Evolutionary conservation across 768 basidiomycete genomes (phyloP), one percentile per base, ranked within the genome.

Genomic region (Leccinum olivaceopallidum): DNA sequence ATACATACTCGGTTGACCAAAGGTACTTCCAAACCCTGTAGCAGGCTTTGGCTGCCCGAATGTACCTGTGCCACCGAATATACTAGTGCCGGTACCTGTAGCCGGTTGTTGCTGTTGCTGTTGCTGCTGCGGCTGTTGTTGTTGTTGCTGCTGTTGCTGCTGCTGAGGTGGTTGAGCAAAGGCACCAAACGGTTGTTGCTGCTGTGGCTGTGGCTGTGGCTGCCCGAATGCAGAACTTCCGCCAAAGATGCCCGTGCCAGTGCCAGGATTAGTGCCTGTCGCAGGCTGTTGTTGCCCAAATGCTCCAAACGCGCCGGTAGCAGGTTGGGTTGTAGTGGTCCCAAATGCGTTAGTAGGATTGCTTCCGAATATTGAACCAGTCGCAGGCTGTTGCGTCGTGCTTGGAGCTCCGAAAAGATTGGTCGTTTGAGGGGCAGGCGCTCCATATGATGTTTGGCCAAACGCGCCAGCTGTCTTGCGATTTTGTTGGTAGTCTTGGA

Each of bases 401-500:
- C 67, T 14, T 30, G 69, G 58, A 12, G 71, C 63, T n/a, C 74
- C 73, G 20, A 74, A 74, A 22, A 68, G 60, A 52, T 26, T 55
- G 14, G 67, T 56, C 37, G 72, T 22, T 63, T 74, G 73, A 4
- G 73, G n/a, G 20, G 66, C 22, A 20, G 72, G 63, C n/a, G 66
- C 61, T 30, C 60, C 65, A 49, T 68, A 74, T 10, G 73, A 64
- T 10, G 82, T 67, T 73, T 80, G 80, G 22, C 83, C 83, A 71
- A 91, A 93, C 49, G 82, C 80, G 59, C 77, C 75, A 12, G 86
- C 87, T 13, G 87, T 85, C 75, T 92, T 92, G 18, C 90, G 83
- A 54, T 83, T 84, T 69, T 90, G 88, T 24, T 78, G 73, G 62
- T 92, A 92, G 69, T 92, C 90, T 83, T 92, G 89, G 24, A 83